Base-by-base conservation (phyloP, 1,139 yeast genomes). In the Saccharomycopsis crataegensis region DNA sequence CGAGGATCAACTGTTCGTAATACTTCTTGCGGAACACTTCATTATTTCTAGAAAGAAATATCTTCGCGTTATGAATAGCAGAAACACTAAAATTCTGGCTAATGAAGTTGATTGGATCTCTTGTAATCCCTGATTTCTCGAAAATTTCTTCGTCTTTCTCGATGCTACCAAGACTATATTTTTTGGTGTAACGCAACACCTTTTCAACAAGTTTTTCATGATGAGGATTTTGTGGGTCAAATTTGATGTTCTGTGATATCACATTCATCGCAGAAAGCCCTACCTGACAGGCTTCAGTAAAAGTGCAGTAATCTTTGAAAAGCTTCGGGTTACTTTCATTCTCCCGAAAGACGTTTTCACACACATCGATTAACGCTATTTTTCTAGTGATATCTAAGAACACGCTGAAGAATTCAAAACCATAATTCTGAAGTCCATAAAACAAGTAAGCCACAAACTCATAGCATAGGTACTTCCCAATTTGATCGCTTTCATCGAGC, bases 1-100 rank as follows among this genome's bases (percentile, higher is more conserved):
- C 33, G 8, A 54, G 37, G 7, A 54, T 8, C n/a, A 53, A 28
- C 34, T 54, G 57, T 46, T 54, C 51, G 42, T 52, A 54, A 42
- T 49, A 54, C 11, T 31, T 37, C 36, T 46, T 49, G 34, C 40
- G 38, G 46, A 54, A 54, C 14, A 50, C 54, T n/a, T 44, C 50
- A 40, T 48, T 38, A 32, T 41, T 16, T 12, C 14, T 44, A 8
- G 6, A 8, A 17, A 51, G 34, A 32, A 54, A 48, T 3, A 44
- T 28, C n/a, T 41, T 46, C 8, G 48, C 32, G 31, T 36, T 46
- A 43, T 40, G 17, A 14, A 51, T 34, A 1, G n/a, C 38, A 6
- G 50, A n/a, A 8, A 54, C n/a, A 11, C 46, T 32, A 38, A 46
- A 54, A 40, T 48, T 38, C 6, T 47, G 44, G 5, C 34, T 33